A percentile compares a stretch with the other conserved stretches of the same genome.
Conservation (phyloP, 352 stramenopile genomes). For the Pythium aquatile region DNA sequence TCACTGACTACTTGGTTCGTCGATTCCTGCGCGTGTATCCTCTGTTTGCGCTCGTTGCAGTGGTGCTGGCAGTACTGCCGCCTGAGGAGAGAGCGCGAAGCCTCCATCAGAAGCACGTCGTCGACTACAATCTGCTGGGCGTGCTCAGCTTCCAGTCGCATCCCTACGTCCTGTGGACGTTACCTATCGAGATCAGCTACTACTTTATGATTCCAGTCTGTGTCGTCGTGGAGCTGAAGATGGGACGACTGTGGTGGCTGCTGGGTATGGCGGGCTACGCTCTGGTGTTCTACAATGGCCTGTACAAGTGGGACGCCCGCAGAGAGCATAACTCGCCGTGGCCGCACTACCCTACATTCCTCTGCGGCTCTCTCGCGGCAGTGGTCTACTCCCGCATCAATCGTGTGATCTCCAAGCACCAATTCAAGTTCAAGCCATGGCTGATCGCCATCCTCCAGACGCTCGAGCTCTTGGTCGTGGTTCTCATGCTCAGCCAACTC, state of each 20-base stretch:
- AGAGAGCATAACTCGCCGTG: not conserved
- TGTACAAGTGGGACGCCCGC: not conserved
- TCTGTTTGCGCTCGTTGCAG: constrained; percentile 33
- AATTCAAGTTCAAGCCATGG: constrained; percentile 29
- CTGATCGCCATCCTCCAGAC: constrained; percentile 23
- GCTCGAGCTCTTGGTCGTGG: constrained; percentile 27
- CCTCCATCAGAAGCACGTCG: not conserved
- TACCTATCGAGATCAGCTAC: constrained; percentile 39
- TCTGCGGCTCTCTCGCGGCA: constrained; percentile 41
- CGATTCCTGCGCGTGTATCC: constrained; percentile 52
- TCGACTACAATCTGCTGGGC: constrained; percentile 25
- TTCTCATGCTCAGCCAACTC: constrained; percentile 32
- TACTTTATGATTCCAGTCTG: constrained; percentile 41
- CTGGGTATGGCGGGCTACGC: not conserved
- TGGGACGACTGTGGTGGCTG: not conserved
- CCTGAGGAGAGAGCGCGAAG: constrained; percentile 1
- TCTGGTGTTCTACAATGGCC: not conserved
- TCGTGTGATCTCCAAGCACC: constrained; percentile 27
- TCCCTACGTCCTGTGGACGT: constrained; percentile 21
- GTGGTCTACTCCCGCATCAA: constrained; percentile 36
- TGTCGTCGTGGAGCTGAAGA: constrained; percentile 16
- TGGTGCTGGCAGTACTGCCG: constrained; percentile 4
- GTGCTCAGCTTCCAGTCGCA: constrained; percentile 32
- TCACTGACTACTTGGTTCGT: constrained; percentile 45
- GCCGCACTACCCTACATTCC: constrained; percentile 39